These are phyloP conservation scores for Lasiodiplodia sp. DNA, from an alignment of 2,329 filamentous ascomycete species.

Conservation along the genomic window DNA sequence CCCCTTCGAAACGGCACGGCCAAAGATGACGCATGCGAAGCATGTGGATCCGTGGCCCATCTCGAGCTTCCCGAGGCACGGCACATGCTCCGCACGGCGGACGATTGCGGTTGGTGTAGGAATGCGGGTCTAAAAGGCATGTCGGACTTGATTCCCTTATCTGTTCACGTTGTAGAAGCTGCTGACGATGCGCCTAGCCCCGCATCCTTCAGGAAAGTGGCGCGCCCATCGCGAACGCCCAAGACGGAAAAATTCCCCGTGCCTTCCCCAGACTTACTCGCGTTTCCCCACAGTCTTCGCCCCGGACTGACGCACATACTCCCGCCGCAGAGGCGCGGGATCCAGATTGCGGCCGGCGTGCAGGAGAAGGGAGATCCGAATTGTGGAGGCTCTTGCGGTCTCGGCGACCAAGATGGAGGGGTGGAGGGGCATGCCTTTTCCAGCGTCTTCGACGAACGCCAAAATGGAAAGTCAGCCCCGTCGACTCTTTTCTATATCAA, in stretches of 20 bases:
- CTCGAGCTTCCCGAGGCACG: not conserved
- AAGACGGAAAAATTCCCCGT: not conserved
- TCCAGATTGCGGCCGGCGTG: conserved; percentile 4
- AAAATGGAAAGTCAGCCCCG: conserved; percentile 13
- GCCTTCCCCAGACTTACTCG: conserved; percentile 10
- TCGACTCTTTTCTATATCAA: conserved; percentile 14
- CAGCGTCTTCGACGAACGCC: not conserved
- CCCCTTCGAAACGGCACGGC: not conserved
- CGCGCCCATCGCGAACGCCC: not conserved
- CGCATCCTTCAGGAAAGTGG: not conserved
- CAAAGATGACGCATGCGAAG: conserved; percentile 2
- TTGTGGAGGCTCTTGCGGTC: conserved; percentile 7
- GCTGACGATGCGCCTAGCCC: not conserved
- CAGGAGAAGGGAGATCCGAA: not conserved
- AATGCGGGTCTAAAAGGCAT: not conserved
- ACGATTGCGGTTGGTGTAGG: not conserved
- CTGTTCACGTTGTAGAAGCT: not conserved
- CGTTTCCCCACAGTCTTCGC: conserved; percentile 19
- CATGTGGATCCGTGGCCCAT: not conserved
- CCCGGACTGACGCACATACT: conserved; percentile 14
- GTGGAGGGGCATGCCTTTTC: not conserved
- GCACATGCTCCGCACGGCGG: not conserved
- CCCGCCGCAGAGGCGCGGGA: conserved; percentile 14
- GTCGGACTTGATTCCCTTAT: not conserved
- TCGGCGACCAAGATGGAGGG: conserved; percentile 3